Conservation (phyloP, 2,329 filamentous ascomycete species). For the Botrytis hyacinthi region DNA sequence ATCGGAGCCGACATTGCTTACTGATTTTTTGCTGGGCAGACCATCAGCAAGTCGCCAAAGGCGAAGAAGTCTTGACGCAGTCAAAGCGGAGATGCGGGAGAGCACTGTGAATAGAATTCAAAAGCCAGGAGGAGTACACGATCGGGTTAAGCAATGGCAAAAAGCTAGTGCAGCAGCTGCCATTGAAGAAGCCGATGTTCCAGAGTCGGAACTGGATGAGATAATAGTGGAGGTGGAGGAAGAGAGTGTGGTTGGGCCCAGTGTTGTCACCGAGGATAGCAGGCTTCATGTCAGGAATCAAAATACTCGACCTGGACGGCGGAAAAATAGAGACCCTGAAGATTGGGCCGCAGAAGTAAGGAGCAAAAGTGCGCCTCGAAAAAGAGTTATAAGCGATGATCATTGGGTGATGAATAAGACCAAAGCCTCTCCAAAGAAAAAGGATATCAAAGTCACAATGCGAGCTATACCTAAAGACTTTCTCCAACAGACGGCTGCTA, state of each 20-base stretch:
- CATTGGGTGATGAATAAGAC: slow-evolving; percentile 68
- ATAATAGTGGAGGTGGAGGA: slow-evolving; percentile 60
- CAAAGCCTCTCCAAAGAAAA: slow-evolving; percentile 47
- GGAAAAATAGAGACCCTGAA: slow-evolving; percentile 37
- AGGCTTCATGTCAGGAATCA: slow-evolving; percentile 48
- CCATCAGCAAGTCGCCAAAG: slow-evolving; percentile 55
- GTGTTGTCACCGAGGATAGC: slow-evolving; percentile 52
- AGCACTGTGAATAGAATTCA: slow-evolving; percentile 57
- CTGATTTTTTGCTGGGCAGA: slow-evolving; percentile 57
- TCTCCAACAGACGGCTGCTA: slow-evolving; percentile 50
- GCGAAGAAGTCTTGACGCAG: slow-evolving; percentile 57
- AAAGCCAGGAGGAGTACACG: slow-evolving; percentile 66
- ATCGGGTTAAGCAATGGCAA: slow-evolving; percentile 84
- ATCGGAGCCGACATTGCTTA: slow-evolving; percentile 49
- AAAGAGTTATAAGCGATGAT: slow-evolving; percentile 88
- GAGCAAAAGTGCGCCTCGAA: slow-evolving; percentile 60
- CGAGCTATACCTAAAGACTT: slow-evolving; percentile 56
- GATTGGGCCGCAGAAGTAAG: slow-evolving; percentile 26
- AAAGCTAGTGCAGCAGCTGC: slow-evolving; percentile 69
- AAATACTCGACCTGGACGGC: slow-evolving; percentile 23
- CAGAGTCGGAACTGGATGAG: slow-evolving; percentile 55
- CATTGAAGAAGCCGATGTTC: slow-evolving; percentile 50
- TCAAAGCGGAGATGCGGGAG: slow-evolving; percentile 53
- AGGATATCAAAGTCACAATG: slow-evolving; percentile 14
- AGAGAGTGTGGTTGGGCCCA: slow-evolving; percentile 46